Evolutionary conservation across 257 asterid species (phyloP), one percentile per base, ranked within the genome.

Genomic region (Ajuga chamaepitys): DNA sequence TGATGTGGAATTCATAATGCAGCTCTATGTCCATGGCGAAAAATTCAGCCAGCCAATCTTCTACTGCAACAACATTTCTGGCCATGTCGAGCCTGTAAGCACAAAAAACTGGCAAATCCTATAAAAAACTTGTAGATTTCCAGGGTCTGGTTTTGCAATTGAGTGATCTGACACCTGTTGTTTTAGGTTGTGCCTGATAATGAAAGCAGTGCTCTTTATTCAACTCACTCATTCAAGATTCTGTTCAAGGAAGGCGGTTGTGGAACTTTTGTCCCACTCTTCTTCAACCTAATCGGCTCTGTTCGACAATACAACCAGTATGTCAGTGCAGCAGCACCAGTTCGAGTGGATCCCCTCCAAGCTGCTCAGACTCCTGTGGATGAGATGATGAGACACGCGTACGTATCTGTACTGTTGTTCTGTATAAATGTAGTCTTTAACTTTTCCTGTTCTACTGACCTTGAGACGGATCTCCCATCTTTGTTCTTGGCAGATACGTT

Each of bases 171-270:
- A 21, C 9, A 22, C 70, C 9, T 28, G 42, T 59, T 20, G 47
- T 58, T 74, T 61, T 77, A 94, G 97, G 96, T 94, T 66, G 95
- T 90, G 70, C 99, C 99, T 0, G 96, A 90, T 0, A 78, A 77
- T 28, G 97, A 90, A 63, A 68, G 86, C 14, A 76, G 89, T 75
- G 97, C 96, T 58, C 80, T 94, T 38, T 86, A 86, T 68, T 94
- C 97, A 18, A 76, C 97, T 26, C 96, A 90, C 24, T 75, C 96
- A 18, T 86, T 88, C 88, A 94, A 90, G 83, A 94, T 94, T 66
- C 80, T 94, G 78, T 94, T 94, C 85, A 94, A 90, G 77, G 99
- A 90, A 68, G 99, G 99, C 2, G 99, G 99, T 14, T 94, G 99
- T 83, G 99, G 99, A 67, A 94, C 99, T 28, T 90, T 90, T 52